Evolutionary conservation across 345 rosid species (phyloP), one percentile per base, ranked within the genome.

Genomic region (Atalantia buxifolia): DNA sequence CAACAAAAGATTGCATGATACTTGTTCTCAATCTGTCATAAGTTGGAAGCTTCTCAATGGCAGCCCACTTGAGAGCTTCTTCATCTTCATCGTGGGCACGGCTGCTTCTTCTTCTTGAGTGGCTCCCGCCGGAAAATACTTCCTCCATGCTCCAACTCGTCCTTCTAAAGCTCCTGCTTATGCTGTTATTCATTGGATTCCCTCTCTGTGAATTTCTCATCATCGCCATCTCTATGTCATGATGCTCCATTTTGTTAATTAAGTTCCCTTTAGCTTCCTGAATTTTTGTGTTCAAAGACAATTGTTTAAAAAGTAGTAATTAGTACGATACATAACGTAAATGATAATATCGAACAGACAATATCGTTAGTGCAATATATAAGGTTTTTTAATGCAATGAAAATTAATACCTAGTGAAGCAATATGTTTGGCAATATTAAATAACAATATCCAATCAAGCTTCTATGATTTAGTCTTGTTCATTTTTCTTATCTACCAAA

Each of bases 1-100:
- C 93, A 4, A 76, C 71, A 0, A 82, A 79, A 4, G 93, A 75
- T 9, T 89, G 85, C 85, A 95, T 89, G 83, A 95, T 84, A 64
- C 92, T 88, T 53, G 97, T 95, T 21, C 97, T 87, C 27, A 95
- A 71, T 31, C 98, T 87, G 71, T 85, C 91, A 78, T 92, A 95
- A 0, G 98, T 95, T 6, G 98, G 98, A 40, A 95, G 75, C 61
- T 87, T 92, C 88, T 95, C 98, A 53, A 95, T 92, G 31, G 98
- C 98, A 7, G 98, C 98, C 98, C 98, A 95, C 86, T 87, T 95
- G 9, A 95, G 89, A 25, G 98, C 97, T 78, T 95, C 98, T 81
- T 95, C 97, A 36, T 95, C 98, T 66, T 90, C 97, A 42, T 87
- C 90, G 4, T 79, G 81, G 4, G 80, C 83, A 1, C 81, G 82